These are phyloP conservation scores for Candida suzukii DNA, from an alignment of 805 yeast species.

Conservation along the genomic window DNA sequence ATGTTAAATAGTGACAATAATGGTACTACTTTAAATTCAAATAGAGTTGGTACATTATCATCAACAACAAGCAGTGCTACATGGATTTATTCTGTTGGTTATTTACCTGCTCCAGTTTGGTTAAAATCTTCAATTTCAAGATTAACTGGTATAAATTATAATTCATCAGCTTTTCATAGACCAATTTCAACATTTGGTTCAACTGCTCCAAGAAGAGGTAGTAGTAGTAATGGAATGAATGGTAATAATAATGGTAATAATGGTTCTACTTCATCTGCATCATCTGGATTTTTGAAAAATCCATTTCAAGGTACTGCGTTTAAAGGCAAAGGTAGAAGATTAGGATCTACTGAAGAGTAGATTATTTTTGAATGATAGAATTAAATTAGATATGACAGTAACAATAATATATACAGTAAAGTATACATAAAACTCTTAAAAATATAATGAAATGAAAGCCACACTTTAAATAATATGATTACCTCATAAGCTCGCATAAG, in stretches of 20 bases:
- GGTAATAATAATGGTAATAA: slow-evolving; percentile 1
- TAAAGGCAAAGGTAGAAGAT: slow-evolving; percentile 32
- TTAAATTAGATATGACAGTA: not conserved
- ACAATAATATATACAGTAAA: too few relatives aligned
- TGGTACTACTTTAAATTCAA: slow-evolving; percentile 9
- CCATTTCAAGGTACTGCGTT: slow-evolving; percentile 14
- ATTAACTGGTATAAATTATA: slow-evolving; percentile 25
- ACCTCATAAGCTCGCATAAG: too few relatives aligned
- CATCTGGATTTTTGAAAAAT: slow-evolving; percentile 10
- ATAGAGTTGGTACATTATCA: slow-evolving; percentile 25
- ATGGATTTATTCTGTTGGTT: slow-evolving; percentile 45
- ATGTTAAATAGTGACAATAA: slow-evolving; percentile 15
- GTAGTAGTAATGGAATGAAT: too few relatives aligned
- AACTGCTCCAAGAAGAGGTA: slow-evolving; percentile 3
- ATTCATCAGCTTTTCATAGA: slow-evolving; percentile 19
- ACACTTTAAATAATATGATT: too few relatives aligned
- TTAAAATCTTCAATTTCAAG: slow-evolving; percentile 23
- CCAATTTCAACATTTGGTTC: slow-evolving; percentile 4
- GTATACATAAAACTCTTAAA: too few relatives aligned
- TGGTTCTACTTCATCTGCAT: slow-evolving; percentile 4
- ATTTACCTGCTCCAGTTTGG: slow-evolving; percentile 49
- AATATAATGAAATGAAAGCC: too few relatives aligned
- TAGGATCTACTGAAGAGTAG: slow-evolving; percentile 17
- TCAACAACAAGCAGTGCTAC: slow-evolving; percentile 3
- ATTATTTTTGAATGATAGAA: not conserved